Evolutionary conservation across 2,329 filamentous ascomycete genomes (phyloP).

Genomic region (Diaporthe nobilis): DNA sequence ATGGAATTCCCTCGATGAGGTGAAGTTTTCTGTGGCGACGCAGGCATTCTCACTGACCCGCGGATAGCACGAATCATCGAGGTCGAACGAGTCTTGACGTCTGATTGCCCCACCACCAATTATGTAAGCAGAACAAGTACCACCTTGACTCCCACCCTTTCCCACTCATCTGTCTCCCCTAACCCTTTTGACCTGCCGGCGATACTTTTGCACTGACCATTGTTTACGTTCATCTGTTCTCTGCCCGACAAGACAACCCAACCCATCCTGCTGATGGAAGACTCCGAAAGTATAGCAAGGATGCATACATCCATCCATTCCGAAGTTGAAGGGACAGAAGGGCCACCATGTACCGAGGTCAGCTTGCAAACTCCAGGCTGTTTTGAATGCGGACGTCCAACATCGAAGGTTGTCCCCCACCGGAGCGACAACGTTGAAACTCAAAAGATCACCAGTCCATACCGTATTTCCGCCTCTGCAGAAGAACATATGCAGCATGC

Average conservation of each 20-base stretch:
- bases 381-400: not conserved
- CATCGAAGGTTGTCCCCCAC: not conserved
- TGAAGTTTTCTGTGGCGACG: not conserved
- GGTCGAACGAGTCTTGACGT: conserved; percentile 7
- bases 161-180: not conserved
- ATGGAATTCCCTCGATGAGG: no score
- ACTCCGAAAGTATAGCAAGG: not conserved
- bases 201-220: not conserved
- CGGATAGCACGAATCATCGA: conserved; percentile 28
- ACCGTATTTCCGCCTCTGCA: not conserved
- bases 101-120: not conserved
- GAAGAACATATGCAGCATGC: no score
- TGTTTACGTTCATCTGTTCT: not conserved
- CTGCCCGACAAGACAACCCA: not conserved
- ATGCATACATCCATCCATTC: not conserved
- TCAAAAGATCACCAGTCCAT: not conserved
- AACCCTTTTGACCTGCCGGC: not conserved
- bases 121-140: not conserved
- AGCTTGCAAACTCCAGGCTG: not conserved
- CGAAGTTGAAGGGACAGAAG: not conserved
- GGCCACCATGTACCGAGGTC: not conserved
- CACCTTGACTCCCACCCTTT: no score
- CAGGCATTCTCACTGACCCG: not conserved
- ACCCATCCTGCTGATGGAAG: not conserved
- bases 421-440: not conserved